Percentiles rank a stretch among this genome's conserved stretches.
phyloP scores from a whole-genome alignment of 176 grass and related monocot genomes.

The Puccinellia tenuiflora region DNA sequence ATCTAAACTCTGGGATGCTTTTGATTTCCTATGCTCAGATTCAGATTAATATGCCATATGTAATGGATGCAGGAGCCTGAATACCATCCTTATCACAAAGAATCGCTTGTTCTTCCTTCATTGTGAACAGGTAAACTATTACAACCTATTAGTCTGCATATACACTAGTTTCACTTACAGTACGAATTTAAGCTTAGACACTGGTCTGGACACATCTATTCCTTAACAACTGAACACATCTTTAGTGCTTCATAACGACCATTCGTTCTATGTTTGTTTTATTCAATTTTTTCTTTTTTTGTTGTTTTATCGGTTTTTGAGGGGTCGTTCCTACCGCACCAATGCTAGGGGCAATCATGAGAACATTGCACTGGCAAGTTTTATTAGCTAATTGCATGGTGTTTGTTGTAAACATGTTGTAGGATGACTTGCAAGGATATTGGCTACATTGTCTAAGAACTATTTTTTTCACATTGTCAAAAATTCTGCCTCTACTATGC shows the following conservation, averaged over 20 bases:
- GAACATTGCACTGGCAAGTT: not conserved
- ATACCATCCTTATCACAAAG: slow-evolving; percentile 89
- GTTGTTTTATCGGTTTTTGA: not conserved
- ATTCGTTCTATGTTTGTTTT: no score
- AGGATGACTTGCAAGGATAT: not conserved
- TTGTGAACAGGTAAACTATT: slow-evolving; percentile 57
- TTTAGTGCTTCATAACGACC: not conserved
- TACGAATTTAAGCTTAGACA: not conserved
- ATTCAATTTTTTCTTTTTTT: not conserved
- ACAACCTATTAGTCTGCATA: not conserved
- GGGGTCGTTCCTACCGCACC: not conserved
- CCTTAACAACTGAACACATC: not conserved
- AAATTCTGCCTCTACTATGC: slow-evolving; percentile 26
- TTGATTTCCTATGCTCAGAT: not conserved
- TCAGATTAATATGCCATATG: slow-evolving; percentile 82
- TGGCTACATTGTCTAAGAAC: not conserved
- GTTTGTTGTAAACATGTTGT: not conserved
- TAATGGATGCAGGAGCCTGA: slow-evolving; percentile 84
- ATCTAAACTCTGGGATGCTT: not conserved
- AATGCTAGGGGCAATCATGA: not conserved
- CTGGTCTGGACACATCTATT: not conserved
- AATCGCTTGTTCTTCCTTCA: slow-evolving; percentile 82
- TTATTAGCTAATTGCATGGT: not conserved
- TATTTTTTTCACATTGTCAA: not conserved
- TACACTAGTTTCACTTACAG: not conserved